phyloP scores from a whole-genome alignment of 495 filamentous ascomycete genomes.

The Polyplosphaeria fusca region DNA sequence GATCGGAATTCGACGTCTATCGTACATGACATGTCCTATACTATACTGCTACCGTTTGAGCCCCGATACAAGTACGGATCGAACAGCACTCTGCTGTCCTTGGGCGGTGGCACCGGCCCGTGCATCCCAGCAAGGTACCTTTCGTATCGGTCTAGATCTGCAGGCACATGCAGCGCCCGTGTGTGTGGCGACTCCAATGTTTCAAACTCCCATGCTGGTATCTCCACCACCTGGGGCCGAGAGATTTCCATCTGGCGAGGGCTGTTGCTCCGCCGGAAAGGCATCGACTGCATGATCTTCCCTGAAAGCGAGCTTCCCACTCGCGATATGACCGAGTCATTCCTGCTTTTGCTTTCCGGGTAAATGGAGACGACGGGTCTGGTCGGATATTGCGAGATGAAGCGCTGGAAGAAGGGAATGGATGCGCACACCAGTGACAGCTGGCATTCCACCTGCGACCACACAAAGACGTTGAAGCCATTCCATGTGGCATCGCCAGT shows the following conservation, averaged over 20 bases:
- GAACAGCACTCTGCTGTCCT: constrained; percentile 25
- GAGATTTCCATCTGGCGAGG: constrained; percentile 12
- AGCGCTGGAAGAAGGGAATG: constrained; percentile 25
- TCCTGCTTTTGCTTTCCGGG: constrained; percentile 4
- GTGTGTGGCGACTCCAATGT: constrained; percentile 13
- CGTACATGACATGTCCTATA: too few species aligned
- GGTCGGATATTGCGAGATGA: constrained; percentile 12
- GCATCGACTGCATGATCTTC: constrained; percentile 4
- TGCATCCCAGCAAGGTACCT: constrained; percentile 12
- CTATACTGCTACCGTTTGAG: too few species aligned
- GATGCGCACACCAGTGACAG: constrained; percentile 34
- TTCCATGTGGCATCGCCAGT: constrained; percentile 34
- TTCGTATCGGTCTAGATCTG: not conserved
- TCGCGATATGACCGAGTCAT: constrained; percentile 22
- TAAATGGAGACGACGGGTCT: constrained; percentile 4
- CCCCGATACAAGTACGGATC: constrained; percentile 14
- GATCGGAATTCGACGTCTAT: too few species aligned
- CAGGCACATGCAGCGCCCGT: constrained; percentile 5
- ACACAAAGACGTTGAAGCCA: constrained; percentile 33
- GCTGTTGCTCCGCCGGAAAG: constrained; percentile 2
- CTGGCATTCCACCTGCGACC: constrained; percentile 32
- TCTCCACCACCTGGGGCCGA: constrained; percentile 17
- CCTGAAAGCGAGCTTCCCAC: constrained; percentile 19
- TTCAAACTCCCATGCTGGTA: constrained; percentile 30
- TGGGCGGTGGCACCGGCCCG: constrained; percentile 28